Percentiles rank a stretch among this genome's conserved stretches.
Conservation (phyloP, 257 asterid genomes). For the Salvia hispanica region DNA sequence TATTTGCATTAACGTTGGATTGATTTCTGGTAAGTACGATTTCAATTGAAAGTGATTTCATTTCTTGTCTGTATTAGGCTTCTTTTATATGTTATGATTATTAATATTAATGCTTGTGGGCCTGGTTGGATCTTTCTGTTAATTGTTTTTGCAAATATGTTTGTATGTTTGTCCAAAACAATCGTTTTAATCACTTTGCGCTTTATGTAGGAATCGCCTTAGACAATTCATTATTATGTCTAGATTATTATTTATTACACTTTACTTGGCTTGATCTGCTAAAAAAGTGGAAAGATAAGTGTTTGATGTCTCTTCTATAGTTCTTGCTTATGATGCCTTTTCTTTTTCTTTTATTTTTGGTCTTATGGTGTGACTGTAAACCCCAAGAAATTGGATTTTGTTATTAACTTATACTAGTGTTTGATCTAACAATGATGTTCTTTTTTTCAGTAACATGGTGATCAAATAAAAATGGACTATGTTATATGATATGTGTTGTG, state of each 20-base stretch:
- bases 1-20: conserved; percentile 23
- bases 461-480: conserved; percentile 10
- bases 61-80: conserved; percentile 51
- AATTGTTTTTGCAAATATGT: conserved; percentile 30
- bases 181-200: conserved; percentile 28
- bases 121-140: conserved; percentile 42
- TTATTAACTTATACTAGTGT: neutral
- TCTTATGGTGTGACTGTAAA: no score
- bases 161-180: conserved; percentile 33
- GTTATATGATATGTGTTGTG: neutral
- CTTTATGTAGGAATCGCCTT: conserved; percentile 16
- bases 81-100: conserved; percentile 35
- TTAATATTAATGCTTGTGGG: conserved; percentile 45
- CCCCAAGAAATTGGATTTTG: no score
- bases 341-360: neutral
- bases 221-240: conserved; percentile 18
- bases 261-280: conserved; percentile 24
- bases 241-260: neutral
- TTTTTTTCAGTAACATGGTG: neutral
- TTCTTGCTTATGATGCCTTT: conserved; percentile 21
- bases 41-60: conserved; percentile 49
- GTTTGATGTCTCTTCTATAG: conserved; percentile 14
- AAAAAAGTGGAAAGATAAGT: conserved; percentile 25
- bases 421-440: neutral
- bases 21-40: conserved; percentile 43